Evolutionary conservation across 805 yeast genomes (phyloP).

Genomic region (Starmerella apis): DNA sequence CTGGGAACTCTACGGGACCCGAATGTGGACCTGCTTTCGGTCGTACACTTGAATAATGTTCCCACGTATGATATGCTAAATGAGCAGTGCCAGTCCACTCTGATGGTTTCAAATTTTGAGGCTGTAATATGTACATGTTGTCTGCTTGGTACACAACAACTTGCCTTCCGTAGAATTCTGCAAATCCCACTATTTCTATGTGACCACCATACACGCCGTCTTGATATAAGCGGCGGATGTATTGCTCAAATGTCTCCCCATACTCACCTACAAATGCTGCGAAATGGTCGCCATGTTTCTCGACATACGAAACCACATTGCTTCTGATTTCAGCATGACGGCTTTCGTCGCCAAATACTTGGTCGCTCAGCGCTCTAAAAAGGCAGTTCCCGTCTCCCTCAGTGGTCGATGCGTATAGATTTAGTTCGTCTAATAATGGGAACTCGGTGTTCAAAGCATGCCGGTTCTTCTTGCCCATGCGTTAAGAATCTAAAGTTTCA

Average conservation of each 20-base stretch:
- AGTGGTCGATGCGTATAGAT: constrained; percentile 33
- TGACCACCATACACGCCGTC: constrained; percentile 38
- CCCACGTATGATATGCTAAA: constrained; percentile 38
- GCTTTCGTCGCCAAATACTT: constrained; percentile 32
- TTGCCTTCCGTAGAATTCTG: constrained; percentile 28
- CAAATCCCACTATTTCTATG: constrained; percentile 36
- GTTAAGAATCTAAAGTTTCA: neutral
- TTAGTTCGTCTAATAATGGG: constrained; percentile 31
- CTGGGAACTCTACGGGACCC: constrained; percentile 25
- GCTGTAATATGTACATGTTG: constrained; percentile 31
- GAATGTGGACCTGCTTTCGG: constrained; percentile 33
- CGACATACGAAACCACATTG: constrained; percentile 31
- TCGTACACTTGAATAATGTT: constrained; percentile 37
- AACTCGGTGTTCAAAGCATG: constrained; percentile 29
- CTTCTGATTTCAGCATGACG: constrained; percentile 29
- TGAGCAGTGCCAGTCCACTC: constrained; percentile 22
- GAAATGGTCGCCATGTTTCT: constrained; percentile 28
- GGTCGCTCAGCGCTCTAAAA: constrained; percentile 37
- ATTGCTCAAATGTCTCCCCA: constrained; percentile 32
- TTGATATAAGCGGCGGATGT: constrained; percentile 31
- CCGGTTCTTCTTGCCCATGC: constrained; percentile 2
- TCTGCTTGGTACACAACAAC: constrained; percentile 35
- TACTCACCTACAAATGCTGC: constrained; percentile 31
- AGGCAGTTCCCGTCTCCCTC: constrained; percentile 38
- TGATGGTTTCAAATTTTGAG: constrained; percentile 4